Base-by-base conservation (phyloP, 805 yeast genomes). In the Jamesozyma spencerorum region DNA sequence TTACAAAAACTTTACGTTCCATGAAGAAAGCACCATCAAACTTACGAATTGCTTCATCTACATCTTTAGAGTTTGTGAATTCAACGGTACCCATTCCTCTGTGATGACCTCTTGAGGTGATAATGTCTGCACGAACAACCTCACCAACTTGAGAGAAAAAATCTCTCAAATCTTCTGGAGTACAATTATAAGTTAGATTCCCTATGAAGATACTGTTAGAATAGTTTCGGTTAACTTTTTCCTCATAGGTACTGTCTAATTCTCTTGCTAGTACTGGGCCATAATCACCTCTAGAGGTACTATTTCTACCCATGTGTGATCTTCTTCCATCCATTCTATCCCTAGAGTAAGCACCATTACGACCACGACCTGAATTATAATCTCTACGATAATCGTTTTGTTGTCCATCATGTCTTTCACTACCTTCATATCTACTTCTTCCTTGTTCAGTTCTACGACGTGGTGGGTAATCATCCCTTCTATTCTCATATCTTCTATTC, bases 31-130 rank as follows among this genome's bases (percentile, higher is more conserved):
- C 69, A 54, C 84, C 79, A 62, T 84, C 82, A 53, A 71, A 81
- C 50, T 75, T 69, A 40, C 69, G 64, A 52, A 87, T 85, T 11
- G 96, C 96, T 18, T 66, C 70, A 36, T 69, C 71, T 5, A 85
- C 95, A 41, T 77, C 81, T 14, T 72, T 79, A 44, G 70, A 69
- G 43, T 68, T 67, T 11, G 77, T 67, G 54, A 81, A 88, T 61
- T 87, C 96, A 32, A 87, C 95, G 18, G 95, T 85, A 31, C 88
- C 90, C 90, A 81, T 82, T 47, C 94, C 94, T 64, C 90, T 71
- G 55, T 86, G 81, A 54, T 81, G 81, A 42, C 94, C 94, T 50
- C 80, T 75, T 45, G 75, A 71, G 2, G 80, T 78, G 34, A 86
- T 81, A 39, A 88, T 80, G 59, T 87, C 96, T 3, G 95, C 94